Conservation (phyloP, 306 rosid genomes). For the Lathyrus sativus region DNA sequence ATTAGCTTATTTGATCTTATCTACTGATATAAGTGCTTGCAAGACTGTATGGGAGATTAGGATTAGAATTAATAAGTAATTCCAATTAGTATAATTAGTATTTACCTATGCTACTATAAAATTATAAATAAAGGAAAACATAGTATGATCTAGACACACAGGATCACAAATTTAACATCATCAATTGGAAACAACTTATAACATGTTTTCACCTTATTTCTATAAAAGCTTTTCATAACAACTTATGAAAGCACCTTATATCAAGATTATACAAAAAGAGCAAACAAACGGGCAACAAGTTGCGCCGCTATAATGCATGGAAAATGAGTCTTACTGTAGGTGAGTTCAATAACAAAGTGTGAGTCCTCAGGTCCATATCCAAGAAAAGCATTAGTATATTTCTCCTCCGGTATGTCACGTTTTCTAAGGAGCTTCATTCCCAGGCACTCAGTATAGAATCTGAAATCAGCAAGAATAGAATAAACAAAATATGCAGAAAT, state of each 20-base stretch:
- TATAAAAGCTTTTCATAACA: neutral
- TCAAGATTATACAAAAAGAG: neutral
- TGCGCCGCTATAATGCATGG: neutral
- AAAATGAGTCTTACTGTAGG: slow-evolving; percentile 69
- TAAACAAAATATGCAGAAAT: slow-evolving; percentile 2
- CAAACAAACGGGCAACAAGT: no score
- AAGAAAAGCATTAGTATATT: slow-evolving; percentile 91
- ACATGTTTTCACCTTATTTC: neutral
- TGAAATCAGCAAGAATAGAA: slow-evolving; percentile 48
- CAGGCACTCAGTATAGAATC: slow-evolving; percentile 94
- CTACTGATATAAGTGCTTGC: neutral
- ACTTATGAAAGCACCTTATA: neutral
- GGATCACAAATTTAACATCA: no score
- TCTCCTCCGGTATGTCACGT: slow-evolving; percentile 98
- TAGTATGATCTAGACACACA: no score
- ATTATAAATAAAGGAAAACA: no score
- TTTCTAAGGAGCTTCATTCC: slow-evolving; percentile 96
- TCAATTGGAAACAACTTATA: neutral
- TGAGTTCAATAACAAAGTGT: slow-evolving; percentile 91
- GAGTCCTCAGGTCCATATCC: slow-evolving; percentile 99
- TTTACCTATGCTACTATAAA: no score
- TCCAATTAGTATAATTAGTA: no score
- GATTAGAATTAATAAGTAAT: no score
- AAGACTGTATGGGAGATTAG: neutral
- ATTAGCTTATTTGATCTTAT: neutral